A percentile compares a stretch with the other conserved stretches of the same genome.
Conservation (phyloP, 345 rosid species). For the Eucalyptus erythrocorys region DNA sequence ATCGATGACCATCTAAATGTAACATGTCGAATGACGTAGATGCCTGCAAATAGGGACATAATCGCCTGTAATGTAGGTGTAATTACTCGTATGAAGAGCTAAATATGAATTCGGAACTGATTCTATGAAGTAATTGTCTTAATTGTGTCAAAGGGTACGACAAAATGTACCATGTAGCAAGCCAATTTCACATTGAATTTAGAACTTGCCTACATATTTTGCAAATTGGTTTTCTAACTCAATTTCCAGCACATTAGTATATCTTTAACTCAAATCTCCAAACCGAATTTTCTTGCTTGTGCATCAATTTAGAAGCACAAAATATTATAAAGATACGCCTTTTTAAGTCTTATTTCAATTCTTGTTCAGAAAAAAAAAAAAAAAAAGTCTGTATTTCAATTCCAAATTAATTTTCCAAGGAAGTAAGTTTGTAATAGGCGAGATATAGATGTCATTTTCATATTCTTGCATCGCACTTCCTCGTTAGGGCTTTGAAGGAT, state of each 20-base stretch:
- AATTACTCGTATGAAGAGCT: neutral
- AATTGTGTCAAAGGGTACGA: neutral
- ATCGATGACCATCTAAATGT: neutral
- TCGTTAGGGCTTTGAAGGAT: neutral
- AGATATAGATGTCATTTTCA: neutral
- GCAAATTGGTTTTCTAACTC: neutral
- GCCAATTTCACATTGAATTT: neutral
- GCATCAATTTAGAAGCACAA: neutral
- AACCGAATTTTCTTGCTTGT: neutral
- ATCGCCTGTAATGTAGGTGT: neutral
- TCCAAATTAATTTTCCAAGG: neutral
- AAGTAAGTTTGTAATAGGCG: neutral
- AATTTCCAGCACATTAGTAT: neutral
- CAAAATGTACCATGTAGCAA: neutral
- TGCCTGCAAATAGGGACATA: neutral
- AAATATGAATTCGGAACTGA: neutral
- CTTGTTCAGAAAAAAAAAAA: too few relatives aligned
- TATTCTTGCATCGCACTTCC: neutral
- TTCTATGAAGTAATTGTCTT: neutral
- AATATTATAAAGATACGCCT: neutral
- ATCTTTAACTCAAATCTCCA: neutral
- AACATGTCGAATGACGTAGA: neutral
- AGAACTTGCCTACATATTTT: neutral
- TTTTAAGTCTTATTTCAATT: too few relatives aligned
- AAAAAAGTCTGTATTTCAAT: neutral